A percentile compares a stretch with the other conserved stretches of the same genome.
phyloP scores from a whole-genome alignment of 495 filamentous ascomycete species.

The Umbilicaria muhlenbergii region DNA sequence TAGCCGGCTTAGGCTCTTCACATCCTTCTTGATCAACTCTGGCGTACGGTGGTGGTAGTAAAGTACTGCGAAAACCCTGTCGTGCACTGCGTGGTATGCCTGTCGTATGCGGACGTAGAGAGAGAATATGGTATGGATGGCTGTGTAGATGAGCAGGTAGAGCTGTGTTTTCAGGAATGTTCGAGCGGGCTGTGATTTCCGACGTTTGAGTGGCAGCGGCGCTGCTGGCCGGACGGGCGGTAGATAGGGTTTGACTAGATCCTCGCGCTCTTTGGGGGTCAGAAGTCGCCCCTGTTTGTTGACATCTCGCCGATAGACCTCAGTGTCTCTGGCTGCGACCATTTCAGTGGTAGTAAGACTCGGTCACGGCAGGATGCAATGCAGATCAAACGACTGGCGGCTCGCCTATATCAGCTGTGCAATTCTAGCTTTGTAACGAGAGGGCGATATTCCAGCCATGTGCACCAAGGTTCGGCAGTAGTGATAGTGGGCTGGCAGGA shows the following conservation, averaged over 20 bases:
- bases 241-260: conserved; percentile 60
- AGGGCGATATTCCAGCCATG: too few species aligned
- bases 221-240: conserved; percentile 37
- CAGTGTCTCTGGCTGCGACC: conserved; percentile 36
- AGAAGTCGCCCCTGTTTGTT: conserved; percentile 41
- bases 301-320: conserved; percentile 49
- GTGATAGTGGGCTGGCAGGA: too few species aligned
- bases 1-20: conserved; percentile 52
- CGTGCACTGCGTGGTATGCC: conserved; percentile 58
- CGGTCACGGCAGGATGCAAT: too few species aligned
- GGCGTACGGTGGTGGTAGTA: conserved; percentile 91
- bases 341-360: too few species aligned
- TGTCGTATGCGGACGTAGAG: conserved; percentile 70
- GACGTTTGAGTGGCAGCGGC: conserved; percentile 13
- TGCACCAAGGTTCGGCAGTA: too few species aligned
- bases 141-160: conserved; percentile 50
- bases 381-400: too few species aligned
- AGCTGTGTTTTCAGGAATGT: conserved; percentile 51
- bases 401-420: too few species aligned
- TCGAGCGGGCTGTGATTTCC: conserved; percentile 35
- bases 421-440: too few species aligned
- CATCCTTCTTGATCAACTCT: conserved; percentile 76
- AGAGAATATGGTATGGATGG: conserved; percentile 71
- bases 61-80: conserved; percentile 60
- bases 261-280: conserved; percentile 49